phyloP scores from a whole-genome alignment of 2,329 filamentous ascomycete genomes.

The Nemania sp. region DNA sequence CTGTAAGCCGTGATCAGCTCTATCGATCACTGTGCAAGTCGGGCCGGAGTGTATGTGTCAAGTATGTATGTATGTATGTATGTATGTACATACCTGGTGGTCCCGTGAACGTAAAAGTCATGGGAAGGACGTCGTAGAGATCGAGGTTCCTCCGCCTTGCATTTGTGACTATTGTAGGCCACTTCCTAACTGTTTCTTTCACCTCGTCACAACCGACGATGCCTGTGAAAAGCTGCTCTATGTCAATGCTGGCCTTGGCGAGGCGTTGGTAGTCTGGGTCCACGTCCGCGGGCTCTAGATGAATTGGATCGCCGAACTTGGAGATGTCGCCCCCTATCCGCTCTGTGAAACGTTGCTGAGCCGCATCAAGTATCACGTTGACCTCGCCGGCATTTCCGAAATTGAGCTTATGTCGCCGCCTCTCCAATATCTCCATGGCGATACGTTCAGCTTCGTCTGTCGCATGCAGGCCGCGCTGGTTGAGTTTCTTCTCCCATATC shows the following conservation, averaged over 20 bases:
- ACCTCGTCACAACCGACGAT: constrained; percentile 60
- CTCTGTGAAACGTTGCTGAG: constrained; percentile 57
- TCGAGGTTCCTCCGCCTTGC: constrained; percentile 47
- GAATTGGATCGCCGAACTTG: constrained; percentile 27
- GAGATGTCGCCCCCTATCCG: constrained; percentile 39
- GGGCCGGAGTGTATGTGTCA: too few species aligned
- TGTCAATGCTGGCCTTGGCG: constrained; percentile 46
- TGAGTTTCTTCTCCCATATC: constrained; percentile 68
- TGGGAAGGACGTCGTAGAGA: constrained; percentile 56
- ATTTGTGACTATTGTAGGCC: constrained; percentile 51
- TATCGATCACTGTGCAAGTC: neutral
- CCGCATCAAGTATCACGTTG: constrained; percentile 65
- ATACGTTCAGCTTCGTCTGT: constrained; percentile 56
- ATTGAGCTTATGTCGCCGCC: constrained; percentile 64
- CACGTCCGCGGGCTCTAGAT: constrained; percentile 49
- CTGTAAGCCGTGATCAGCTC: constrained; percentile 11
- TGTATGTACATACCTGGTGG: constrained; percentile 53
- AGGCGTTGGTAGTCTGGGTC: constrained; percentile 56
- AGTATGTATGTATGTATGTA: too few species aligned
- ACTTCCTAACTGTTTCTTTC: constrained; percentile 64
- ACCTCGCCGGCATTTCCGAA: constrained; percentile 77
- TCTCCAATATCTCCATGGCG: constrained; percentile 62
- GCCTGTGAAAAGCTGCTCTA: constrained; percentile 36
- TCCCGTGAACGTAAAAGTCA: constrained; percentile 62
- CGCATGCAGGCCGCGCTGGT: constrained; percentile 55